Evolutionary conservation across 208 protist species (phyloP).

Genomic region (Leishmania guyanensis): DNA sequence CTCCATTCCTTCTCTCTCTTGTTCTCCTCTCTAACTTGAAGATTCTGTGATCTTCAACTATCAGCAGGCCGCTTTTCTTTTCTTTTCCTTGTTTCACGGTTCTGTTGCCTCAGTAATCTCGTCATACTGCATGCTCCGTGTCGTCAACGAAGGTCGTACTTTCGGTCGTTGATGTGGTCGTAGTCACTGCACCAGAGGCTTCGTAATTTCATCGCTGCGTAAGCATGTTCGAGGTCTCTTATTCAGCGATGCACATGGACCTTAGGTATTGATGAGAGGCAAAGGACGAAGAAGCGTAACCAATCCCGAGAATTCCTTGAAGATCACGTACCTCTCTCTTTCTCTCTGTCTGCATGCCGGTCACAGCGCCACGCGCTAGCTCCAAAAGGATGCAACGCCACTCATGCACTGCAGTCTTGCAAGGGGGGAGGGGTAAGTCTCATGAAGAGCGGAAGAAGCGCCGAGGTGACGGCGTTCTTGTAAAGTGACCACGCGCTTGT

Average conservation of each 20-base stretch:
- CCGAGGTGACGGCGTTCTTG: not conserved
- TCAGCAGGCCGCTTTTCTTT: not conserved
- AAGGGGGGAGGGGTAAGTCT: not conserved
- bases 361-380: not conserved
- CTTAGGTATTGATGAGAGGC: not conserved
- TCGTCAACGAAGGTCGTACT: not conserved
- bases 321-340: no score
- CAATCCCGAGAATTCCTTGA: not conserved
- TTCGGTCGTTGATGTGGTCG: not conserved
- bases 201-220: not conserved
- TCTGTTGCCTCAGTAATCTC: not conserved
- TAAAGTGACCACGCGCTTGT: not conserved
- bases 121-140: no score
- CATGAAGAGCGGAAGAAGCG: not conserved
- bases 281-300: not conserved
- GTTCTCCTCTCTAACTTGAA: not conserved
- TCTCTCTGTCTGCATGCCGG: not conserved
- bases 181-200: not conserved
- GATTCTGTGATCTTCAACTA: not conserved
- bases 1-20: not conserved
- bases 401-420: not conserved
- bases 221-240: not conserved
- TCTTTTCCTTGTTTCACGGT: not conserved
- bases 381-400: not conserved
- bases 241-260: not conserved